Conservation (phyloP, 2,329 filamentous ascomycete species). For the Arthrobotrys sinensis region DNA sequence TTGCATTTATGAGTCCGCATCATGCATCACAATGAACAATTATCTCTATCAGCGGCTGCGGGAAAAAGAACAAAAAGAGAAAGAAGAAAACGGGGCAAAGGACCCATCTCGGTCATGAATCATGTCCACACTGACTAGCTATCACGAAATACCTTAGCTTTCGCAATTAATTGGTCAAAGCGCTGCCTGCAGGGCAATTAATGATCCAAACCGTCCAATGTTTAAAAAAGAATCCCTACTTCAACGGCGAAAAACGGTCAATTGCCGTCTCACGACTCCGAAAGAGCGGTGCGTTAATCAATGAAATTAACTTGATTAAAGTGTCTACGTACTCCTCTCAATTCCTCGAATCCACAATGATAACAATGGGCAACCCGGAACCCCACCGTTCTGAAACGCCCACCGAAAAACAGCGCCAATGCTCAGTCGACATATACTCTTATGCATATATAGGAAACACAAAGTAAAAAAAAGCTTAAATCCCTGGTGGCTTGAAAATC, state of each 20-base stretch:
- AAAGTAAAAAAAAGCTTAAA: slow-evolving; percentile 13
- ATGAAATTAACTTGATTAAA: not conserved
- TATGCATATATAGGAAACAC: not conserved
- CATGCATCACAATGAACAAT: not conserved
- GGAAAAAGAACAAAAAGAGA: not conserved
- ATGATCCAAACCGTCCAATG: too few species aligned
- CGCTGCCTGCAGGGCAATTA: not conserved
- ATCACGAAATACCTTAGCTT: not conserved
- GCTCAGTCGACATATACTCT: not conserved
- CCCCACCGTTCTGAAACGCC: slow-evolving; percentile 17
- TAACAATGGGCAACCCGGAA: not conserved
- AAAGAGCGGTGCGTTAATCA: not conserved
- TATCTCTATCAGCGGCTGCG: slow-evolving; percentile 10
- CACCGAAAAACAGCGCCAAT: not conserved
- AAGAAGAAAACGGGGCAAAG: not conserved
- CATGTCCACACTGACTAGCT: not conserved
- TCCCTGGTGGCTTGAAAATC: slow-evolving; percentile 9
- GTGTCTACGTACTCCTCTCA: slow-evolving; percentile 5
- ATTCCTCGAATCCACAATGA: not conserved
- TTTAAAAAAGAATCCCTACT: not conserved
- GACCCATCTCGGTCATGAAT: not conserved
- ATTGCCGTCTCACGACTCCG: slow-evolving; percentile 2
- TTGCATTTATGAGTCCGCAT: not conserved
- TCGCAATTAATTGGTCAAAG: slow-evolving; percentile 1
- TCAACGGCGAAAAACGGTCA: not conserved